Base-by-base conservation (phyloP, 805 yeast genomes). In the Candida wancherniae region DNA sequence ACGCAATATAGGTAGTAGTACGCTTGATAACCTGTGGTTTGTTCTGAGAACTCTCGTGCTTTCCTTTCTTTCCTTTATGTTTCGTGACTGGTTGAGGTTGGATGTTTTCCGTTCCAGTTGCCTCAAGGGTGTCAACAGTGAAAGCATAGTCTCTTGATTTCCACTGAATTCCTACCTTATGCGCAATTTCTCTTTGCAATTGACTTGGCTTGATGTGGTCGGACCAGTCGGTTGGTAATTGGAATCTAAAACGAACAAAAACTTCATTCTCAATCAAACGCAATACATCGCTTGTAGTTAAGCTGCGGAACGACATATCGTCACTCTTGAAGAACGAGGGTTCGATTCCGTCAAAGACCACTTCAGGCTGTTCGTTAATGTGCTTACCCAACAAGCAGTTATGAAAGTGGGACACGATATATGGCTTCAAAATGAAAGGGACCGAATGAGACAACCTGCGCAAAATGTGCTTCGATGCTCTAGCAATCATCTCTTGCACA, bases 81-180 rank as follows among this genome's bases (percentile, higher is more conserved):
- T 39, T 48, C 9, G 31, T 15, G 1, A 15, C 26, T 9, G 40
- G 38, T 3, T 43, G 28, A 6, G 42, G 37, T 4, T 47, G 33
- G 7, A 48, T 31, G 22, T 52, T 40, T 29, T 52, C 56, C 7
- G 30, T 21, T 4, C 57, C 69, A 9, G 51, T 35, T n/a, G 44
- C 38, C 18, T 57, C 63, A 24, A 66, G 55, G 12, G 48, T 56
- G 26, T 66, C 75, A 26, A 53, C 51, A 19, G 74, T 66, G 53
- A 75, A 74, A 9, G 54, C 60, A 50, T 74, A 78, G 8, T 60
- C 51, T 39, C 60, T 69, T 8, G 72, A 65, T 38, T 66, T 60
- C 84, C 95, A 80, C 64, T 92, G 98, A 31, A 90, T 75, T 59
- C 97, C 97, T 45, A 79, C 75, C 58, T 84, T 82, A 32, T 65